These are phyloP conservation scores for Euclidium syriacum DNA, from an alignment of 345 rosid species.

Conservation along the genomic window DNA sequence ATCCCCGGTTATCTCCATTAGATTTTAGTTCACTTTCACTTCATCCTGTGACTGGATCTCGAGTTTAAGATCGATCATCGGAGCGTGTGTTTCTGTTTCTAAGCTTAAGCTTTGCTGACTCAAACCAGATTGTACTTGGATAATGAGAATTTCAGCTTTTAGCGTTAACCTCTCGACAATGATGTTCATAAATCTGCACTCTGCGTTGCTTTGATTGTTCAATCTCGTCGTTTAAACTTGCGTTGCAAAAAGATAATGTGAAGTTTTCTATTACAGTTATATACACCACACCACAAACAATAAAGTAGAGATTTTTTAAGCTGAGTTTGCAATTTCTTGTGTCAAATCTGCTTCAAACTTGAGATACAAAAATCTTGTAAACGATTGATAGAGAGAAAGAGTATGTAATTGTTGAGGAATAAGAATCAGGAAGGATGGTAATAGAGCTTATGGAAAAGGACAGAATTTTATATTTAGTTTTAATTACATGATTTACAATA, in stretches of 20 bases:
- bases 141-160: neutral
- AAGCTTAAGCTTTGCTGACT: neutral
- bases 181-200: neutral
- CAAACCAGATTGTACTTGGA: neutral
- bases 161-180: neutral
- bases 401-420: neutral
- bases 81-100: neutral
- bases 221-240: neutral
- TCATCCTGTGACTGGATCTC: constrained; percentile 6
- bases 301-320: neutral
- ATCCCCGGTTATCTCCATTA: constrained; percentile 83
- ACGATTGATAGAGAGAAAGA: neutral
- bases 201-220: neutral
- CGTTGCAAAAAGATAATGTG: neutral
- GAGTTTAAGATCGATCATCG: neutral
- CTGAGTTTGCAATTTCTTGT: neutral
- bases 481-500: neutral
- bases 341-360: neutral
- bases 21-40: neutral
- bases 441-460: neutral
- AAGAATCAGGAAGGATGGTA: neutral
- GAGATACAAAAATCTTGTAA: too few relatives aligned
- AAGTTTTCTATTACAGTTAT: neutral
- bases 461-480: neutral
- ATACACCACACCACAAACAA: neutral